These are phyloP conservation scores for Tolypocladium ovalisporum DNA, from an alignment of 2,329 filamentous ascomycete species.

Conservation along the genomic window DNA sequence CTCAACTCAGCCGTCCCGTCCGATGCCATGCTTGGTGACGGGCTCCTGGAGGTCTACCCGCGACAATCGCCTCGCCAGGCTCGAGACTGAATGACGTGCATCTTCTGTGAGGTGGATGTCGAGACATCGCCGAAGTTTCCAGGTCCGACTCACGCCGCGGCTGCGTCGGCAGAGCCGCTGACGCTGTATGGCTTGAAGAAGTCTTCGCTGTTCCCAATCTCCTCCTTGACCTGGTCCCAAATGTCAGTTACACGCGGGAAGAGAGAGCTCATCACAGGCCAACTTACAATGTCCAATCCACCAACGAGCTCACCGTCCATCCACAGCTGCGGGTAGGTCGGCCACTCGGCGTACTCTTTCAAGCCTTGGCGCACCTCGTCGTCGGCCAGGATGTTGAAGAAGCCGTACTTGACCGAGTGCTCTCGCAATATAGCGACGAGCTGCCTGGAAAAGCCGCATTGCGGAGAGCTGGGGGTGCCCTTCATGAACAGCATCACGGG, in stretches of 20 bases:
- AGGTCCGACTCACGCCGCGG: constrained; percentile 14
- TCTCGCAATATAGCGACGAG: constrained; percentile 79
- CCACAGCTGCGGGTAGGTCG: constrained; percentile 93
- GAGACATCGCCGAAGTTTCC: background rate
- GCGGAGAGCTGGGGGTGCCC: constrained; percentile 76
- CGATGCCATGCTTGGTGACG: background rate
- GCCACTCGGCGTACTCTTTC: constrained; percentile 98
- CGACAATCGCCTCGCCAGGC: background rate
- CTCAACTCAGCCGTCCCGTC: background rate
- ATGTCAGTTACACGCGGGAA: constrained; percentile 8
- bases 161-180: constrained; percentile 28
- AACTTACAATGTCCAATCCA: constrained; percentile 88
- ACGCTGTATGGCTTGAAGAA: constrained; percentile 70
- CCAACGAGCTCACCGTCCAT: constrained; percentile 83
- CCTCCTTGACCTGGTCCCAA: constrained; percentile 69
- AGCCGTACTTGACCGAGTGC: constrained; percentile 88
- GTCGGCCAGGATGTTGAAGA: constrained; percentile 97
- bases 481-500: constrained; percentile 99
- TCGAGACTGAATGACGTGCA: background rate
- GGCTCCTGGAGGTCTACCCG: background rate
- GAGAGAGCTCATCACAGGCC: background rate
- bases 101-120: background rate
- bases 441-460: constrained; percentile 90
- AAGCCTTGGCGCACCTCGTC: constrained; percentile 93
- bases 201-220: constrained; percentile 70